Evolutionary conservation across 1,284 basidiomycete genomes (phyloP).

Genomic region (Anthracocystis panici-leucophaei): DNA sequence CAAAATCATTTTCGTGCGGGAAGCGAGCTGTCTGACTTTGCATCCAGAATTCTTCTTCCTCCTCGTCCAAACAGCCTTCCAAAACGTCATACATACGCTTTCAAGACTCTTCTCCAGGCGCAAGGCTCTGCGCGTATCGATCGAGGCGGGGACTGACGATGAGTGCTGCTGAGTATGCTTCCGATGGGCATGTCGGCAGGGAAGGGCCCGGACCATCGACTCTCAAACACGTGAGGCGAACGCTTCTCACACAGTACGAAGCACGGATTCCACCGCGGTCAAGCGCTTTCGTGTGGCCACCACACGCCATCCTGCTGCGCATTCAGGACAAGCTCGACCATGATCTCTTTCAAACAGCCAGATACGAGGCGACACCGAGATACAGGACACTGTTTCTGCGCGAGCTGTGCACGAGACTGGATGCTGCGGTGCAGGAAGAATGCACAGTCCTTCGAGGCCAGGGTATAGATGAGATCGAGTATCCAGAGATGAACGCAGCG

Average conservation of each 20-base stretch:
- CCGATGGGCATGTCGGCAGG: not conserved
- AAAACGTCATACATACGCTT: not conserved
- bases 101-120: not conserved
- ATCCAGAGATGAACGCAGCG: conserved; percentile 42
- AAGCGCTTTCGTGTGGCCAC: conserved; percentile 41
- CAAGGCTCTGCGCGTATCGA: not conserved
- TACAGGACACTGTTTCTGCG: conserved; percentile 46
- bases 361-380: conserved; percentile 17
- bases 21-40: not conserved
- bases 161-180: not conserved
- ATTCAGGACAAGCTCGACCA: conserved; percentile 33
- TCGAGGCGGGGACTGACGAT: not conserved
- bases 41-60: not conserved
- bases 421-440: conserved; percentile 42
- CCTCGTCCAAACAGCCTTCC: not conserved
- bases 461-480: conserved; percentile 40
- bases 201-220: conserved; percentile 35
- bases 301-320: conserved; percentile 16
- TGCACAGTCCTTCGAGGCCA: conserved; percentile 18
- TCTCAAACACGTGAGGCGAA: conserved; percentile 24
- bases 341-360: conserved; percentile 29
- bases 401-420: conserved; percentile 35
- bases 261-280: conserved; percentile 43
- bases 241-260: conserved; percentile 43
- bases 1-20: conserved; percentile 30